phyloP scores from a whole-genome alignment of 2,329 filamentous ascomycete genomes.

The Aspergillus sp. region DNA sequence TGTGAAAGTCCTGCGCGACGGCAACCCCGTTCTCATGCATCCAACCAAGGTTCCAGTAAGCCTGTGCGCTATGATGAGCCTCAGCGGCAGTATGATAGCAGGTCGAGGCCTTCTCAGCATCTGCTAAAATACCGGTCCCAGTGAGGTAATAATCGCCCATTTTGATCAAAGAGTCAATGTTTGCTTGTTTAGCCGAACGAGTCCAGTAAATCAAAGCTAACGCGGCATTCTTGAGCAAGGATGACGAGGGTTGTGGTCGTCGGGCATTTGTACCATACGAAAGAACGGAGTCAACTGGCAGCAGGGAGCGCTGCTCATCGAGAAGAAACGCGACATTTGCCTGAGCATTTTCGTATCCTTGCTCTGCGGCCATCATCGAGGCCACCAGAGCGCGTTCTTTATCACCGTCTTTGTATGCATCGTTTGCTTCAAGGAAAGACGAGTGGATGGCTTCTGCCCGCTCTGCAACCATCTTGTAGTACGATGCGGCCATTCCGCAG shows the following conservation, averaged over 20 bases:
- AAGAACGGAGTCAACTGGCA: conserved; percentile 51
- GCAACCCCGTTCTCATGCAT: conserved; percentile 98
- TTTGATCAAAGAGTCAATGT: conserved; percentile 90
- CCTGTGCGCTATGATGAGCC: conserved; percentile 85
- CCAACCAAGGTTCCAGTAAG: conserved; percentile 95
- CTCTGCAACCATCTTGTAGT: conserved; percentile 76
- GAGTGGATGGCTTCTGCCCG: conserved; percentile 67
- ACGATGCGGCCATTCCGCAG: conserved; percentile 68
- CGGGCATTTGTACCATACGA: conserved; percentile 30
- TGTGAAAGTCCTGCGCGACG: conserved; percentile 88
- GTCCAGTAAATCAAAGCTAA: conserved; percentile 91
- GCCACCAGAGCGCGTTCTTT: conserved; percentile 71
- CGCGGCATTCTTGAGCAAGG: conserved; percentile 51
- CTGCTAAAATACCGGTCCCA: conserved; percentile 65
- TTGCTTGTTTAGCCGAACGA: conserved; percentile 82
- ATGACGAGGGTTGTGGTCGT: conserved; percentile 34
- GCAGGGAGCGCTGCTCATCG: conserved; percentile 61
- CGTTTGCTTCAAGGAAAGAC: conserved; percentile 74
- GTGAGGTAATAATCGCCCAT: conserved; percentile 96
- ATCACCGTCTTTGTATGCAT: conserved; percentile 72
- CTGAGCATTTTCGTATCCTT: conserved; percentile 83
- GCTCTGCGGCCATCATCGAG: conserved; percentile 83
- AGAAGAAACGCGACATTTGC: conserved; percentile 84
- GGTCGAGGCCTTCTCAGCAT: conserved; percentile 78
- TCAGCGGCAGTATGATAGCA: conserved; percentile 93